Evolutionary conservation across 768 basidiomycete genomes (phyloP), one percentile per base, ranked within the genome.

Genomic region (Crucibulum laeve): DNA sequence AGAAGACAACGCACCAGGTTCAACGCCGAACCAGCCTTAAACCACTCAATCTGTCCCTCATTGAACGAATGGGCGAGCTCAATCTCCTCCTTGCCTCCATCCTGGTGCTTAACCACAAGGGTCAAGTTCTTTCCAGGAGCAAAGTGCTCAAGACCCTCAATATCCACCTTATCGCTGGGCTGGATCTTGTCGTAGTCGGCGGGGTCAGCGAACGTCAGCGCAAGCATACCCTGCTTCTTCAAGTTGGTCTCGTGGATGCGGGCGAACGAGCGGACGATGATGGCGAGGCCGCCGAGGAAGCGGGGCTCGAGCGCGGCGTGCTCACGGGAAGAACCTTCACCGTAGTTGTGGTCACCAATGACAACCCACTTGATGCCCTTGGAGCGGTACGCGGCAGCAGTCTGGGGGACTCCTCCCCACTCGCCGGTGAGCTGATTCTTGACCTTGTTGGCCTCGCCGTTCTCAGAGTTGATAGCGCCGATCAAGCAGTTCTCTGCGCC

Each of bases 161-260:
- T 91, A 61, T 87, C 84, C 47, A 98, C 84, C 60, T 79, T 82
- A 74, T 99, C 96, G 52, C 75, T 74, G 6, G 94, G 89, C 59
- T 75, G 76, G 54, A 97, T 63, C 75, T 88, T 92, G 62, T 97
- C 91, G 65, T 99, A 99, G 68, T 98, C 94, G 52, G 80, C 91
- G 13, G 88, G 79, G 69, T 97, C 80, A 48, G 67, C 87, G 61
- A 98, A 96, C 48, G 92, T 96, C 54, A 98, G 74, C 2, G 93
- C 93, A 49, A 97, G 89, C 91, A 95, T 93, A 55, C 93, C 93
- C 73, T 97, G 94, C 81, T 97, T 97, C 87, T 98, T 98, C 81
- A 93, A 71, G 77, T 94, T 93, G 61, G 91, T 91, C 73, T 90
- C 93, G 69, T 95, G 94, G 69, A 97, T 97, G 68, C 94, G 91